Conservation (phyloP, 140 eudicot genomes). For the Bidens hawaiensis region DNA sequence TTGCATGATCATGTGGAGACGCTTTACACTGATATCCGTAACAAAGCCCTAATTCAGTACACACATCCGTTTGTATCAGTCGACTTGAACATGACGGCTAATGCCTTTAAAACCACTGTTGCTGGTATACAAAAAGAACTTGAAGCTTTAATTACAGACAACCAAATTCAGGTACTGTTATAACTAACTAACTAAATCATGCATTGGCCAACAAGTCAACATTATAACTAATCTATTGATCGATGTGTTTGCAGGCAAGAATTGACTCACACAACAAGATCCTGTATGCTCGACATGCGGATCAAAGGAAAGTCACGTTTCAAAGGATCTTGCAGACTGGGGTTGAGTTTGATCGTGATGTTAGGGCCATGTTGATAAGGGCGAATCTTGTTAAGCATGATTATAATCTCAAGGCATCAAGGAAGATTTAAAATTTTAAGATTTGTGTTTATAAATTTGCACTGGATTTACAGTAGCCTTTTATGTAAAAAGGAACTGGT, state of each 20-base stretch:
- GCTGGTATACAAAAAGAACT: background rate
- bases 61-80: conserved; percentile 79
- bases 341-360: conserved; percentile 71
- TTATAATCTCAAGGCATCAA: conserved; percentile 33
- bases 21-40: conserved; percentile 73
- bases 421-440: conserved; percentile 42
- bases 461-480: conserved; percentile 12
- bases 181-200: background rate
- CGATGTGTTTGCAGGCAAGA: conserved; percentile 57
- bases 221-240: background rate
- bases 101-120: conserved; percentile 3
- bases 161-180: conserved; percentile 73
- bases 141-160: conserved; percentile 32
- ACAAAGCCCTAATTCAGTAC: conserved; percentile 92
- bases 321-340: conserved; percentile 85
- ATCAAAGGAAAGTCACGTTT: conserved; percentile 89
- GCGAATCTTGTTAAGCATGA: conserved; percentile 83
- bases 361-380: conserved; percentile 75
- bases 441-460: conserved; percentile 24
- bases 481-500: background rate
- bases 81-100: background rate
- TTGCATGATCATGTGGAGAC: conserved; percentile 91
- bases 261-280: conserved; percentile 89
- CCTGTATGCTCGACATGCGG: conserved; percentile 81
- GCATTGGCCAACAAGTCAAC: conserved; percentile 9